These are phyloP conservation scores for Zangia roseola DNA, from an alignment of 768 basidiomycete species.

Conservation along the genomic window DNA sequence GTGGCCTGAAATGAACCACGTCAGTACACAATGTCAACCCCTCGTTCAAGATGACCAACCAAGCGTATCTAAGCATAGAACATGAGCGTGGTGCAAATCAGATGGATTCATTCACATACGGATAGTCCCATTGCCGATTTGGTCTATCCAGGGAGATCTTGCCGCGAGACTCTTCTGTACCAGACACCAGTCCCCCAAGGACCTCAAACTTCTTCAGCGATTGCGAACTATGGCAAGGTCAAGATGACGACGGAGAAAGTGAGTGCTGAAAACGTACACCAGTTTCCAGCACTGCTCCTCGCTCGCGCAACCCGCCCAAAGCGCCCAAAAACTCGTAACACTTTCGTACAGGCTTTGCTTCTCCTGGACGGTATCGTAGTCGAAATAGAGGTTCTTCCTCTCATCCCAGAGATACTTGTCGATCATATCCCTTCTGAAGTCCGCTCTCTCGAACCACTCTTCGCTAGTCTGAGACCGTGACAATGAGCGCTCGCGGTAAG, in stretches of 20 bases:
- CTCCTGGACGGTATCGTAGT: conserved; percentile 91
- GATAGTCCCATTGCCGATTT: conserved; percentile 99
- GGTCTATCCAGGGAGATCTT: conserved; percentile 94
- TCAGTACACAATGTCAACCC: conserved; percentile 9
- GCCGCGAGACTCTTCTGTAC: conserved; percentile 94
- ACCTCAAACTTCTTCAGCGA: conserved; percentile 96
- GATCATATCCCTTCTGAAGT: conserved; percentile 78
- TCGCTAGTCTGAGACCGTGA: conserved; percentile 67
- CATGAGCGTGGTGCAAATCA: conserved; percentile 7
- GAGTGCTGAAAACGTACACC: conserved; percentile 57
- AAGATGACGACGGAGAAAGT: conserved; percentile 9
- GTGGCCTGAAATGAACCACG: conserved; percentile 56
- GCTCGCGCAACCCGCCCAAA: conserved; percentile 97
- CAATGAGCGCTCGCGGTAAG: conserved; percentile 58
- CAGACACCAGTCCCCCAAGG: conserved; percentile 91
- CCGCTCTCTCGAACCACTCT: conserved; percentile 93
- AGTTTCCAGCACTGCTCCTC: conserved; percentile 94
- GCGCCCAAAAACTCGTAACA: conserved; percentile 93
- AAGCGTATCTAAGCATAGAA: conserved; percentile 55
- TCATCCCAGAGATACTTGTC: conserved; percentile 98
- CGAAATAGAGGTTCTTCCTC: conserved; percentile 90
- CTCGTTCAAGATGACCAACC: conserved; percentile 36
- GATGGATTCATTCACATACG: conserved; percentile 49
- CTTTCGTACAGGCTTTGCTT: conserved; percentile 94
- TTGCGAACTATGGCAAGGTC: conserved; percentile 53